Base-by-base conservation (phyloP, 2,329 filamentous ascomycete species). In the Knoxdaviesia proteae region DNA sequence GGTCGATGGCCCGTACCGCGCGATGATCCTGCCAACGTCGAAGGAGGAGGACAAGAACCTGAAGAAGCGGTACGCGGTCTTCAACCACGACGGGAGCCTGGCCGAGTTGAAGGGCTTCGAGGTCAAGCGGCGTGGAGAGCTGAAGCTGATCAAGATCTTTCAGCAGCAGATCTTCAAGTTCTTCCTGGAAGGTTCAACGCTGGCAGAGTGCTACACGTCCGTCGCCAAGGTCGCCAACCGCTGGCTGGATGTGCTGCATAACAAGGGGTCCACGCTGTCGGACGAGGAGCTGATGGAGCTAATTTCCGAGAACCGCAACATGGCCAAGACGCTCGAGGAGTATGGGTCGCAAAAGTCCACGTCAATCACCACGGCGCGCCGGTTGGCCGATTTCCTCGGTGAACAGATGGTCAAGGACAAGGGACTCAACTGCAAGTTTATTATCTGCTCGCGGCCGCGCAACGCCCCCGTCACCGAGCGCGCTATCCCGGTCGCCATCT, bases 381-480 rank as follows among this genome's bases (percentile, higher is more conserved):
- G 90, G 48, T 62, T 99, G 37, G 90, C 90, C 34, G 90, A 98
- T 54, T 99, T 99, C 56, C 57, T 99, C 47, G 90, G 90, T 34
- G 88, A 94, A 56, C 86, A 94, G 55, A 99, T 99, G 92, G 78
- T 94, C 53, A 98, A 98, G 56, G 92, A 99, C 61, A 98, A 96
- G 60, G 90, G 90, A 4, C 60, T 99, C 51, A 98, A 98, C 64
- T 99, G 90, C 77, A 96, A 96, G 61, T 99, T 96, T 59, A 94
- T 99, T 57, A 94, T 99, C 54, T 94, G 87, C 42, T 72, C 84
- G 9, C 75, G 72, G 48, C 90, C 90, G 4, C 82, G 77, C 53
- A 83, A 83, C 53, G 84, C 88, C 0, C 88, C 90, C 2, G 87
- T 98, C 47, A 98, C 90, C 0, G 92, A 98, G 50, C 73, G 90